A percentile compares a stretch with the other conserved stretches of the same genome.
Evolutionary conservation across 75 land plant species (phyloP).

Genomic region (Pinus tabuliformis): DNA sequence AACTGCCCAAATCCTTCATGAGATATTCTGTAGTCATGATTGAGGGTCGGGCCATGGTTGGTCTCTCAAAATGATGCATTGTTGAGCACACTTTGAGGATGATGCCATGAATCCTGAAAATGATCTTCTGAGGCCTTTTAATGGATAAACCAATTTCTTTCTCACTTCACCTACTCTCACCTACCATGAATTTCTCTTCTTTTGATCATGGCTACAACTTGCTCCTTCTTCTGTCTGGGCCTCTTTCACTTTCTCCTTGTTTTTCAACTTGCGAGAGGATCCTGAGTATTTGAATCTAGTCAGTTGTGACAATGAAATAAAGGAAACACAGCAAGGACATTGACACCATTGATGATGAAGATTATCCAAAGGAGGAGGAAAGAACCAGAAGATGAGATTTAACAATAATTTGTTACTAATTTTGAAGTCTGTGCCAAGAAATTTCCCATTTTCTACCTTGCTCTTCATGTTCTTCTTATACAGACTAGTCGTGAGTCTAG

Average conservation of each 20-base stretch:
- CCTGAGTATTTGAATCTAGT: too few relatives aligned
- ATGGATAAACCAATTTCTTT: not conserved
- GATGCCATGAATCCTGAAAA: not conserved
- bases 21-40: slow-evolving; percentile 8
- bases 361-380: not conserved
- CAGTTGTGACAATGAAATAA: too few relatives aligned
- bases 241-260: too few relatives aligned
- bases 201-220: too few relatives aligned
- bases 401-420: too few relatives aligned
- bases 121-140: not conserved
- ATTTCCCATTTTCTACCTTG: too few relatives aligned
- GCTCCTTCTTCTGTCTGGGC: too few relatives aligned
- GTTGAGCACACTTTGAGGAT: not conserved
- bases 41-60: slow-evolving; percentile 5
- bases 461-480: too few relatives aligned
- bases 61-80: not conserved
- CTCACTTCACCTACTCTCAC: too few relatives aligned
- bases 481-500: too few relatives aligned
- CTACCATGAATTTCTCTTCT: not conserved
- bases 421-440: too few relatives aligned
- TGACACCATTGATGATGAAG: slow-evolving; percentile 27
- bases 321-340: slow-evolving; percentile 1
- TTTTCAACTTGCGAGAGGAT: too few relatives aligned
- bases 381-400: not conserved
- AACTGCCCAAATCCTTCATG: slow-evolving; percentile 1